Evolutionary conservation across 768 basidiomycete species (phyloP), one percentile per base, ranked within the genome.

Genomic region (Suillus subluteus): DNA sequence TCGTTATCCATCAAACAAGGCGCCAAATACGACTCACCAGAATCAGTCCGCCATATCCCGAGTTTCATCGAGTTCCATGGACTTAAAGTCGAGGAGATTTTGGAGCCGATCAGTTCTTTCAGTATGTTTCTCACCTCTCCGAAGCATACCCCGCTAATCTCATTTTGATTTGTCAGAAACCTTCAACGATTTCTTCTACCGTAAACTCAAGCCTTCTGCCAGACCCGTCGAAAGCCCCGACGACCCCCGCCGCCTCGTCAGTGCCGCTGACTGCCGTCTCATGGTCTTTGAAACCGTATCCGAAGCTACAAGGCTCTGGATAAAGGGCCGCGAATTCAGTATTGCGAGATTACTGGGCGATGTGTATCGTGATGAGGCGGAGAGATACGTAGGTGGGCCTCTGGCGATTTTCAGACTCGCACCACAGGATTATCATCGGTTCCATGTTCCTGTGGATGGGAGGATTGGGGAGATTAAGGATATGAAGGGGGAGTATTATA

Each of bases 361-460:
- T 4, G 80, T 78, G 13, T 95, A 96, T 76, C 87, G 86, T 69
- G 80, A 84, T 26, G 86, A 93, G 59, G 88, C 85, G 1, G 87
- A 89, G 6, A 83, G 84, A 46, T 99, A 91, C 73, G 79, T 81
- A 2, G 93, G 92, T 11, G 97, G 98, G 6, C 89, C 91, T 1
- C 73, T 99, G 62, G 93, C 85, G 11, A 98, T 98, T 65, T 98
- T 98, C 80, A 83, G 96, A 21, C 81, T 98, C 23, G 96, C 96
- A 1, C 96, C 96, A 1, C 92, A 96, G 79, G 96, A 98, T 72
- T 98, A 98, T 73, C 96, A 98, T 77, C 91, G 96, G 1, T 98
- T 96, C 84, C 93, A 94, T 75, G 87, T 87, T 0, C 93, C 94
- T 0, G 92, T 96, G 26, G 92, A 94, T 67, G 95, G 96, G 0